A percentile compares a stretch with the other conserved stretches of the same genome.
Evolutionary conservation across 169 alveolate genomes (phyloP).

Genomic region (Plasmodium sp.): DNA sequence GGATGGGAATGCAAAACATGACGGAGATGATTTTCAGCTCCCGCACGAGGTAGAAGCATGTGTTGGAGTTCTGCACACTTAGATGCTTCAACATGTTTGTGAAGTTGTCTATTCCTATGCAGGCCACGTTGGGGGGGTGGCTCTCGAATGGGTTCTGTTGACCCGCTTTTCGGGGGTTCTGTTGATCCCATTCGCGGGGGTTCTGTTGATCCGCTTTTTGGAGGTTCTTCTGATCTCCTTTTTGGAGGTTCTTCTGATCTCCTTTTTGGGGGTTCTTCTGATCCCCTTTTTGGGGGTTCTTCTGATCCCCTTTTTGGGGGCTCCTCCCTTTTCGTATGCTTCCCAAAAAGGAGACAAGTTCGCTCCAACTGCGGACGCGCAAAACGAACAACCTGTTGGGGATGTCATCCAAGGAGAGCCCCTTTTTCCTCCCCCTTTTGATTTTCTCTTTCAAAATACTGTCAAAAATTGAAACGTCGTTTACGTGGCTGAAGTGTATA

Average conservation of each 20-base stretch:
- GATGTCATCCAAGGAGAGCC: not conserved
- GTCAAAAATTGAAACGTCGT: constrained; percentile 16
- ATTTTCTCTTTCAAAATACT: constrained; percentile 23
- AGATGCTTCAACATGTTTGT: constrained; percentile 25
- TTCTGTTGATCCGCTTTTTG: no score
- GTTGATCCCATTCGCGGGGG: no score
- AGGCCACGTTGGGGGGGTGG: not conserved
- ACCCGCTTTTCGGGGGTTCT: no score
- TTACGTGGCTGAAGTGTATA: constrained; percentile 37
- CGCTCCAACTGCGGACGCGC: constrained; percentile 11
- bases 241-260: no score
- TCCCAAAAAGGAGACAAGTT: constrained; percentile 17
- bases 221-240: no score
- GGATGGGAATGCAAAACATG: constrained; percentile 8
- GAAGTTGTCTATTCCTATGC: constrained; percentile 45
- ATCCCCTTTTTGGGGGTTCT: not conserved
- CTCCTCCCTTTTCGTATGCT: not conserved
- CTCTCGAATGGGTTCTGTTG: not conserved
- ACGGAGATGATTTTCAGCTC: constrained; percentile 19
- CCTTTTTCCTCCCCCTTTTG: not conserved
- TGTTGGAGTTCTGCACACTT: not conserved
- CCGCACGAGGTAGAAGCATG: constrained; percentile 25
- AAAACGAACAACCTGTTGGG: constrained; percentile 18
- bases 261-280: no score
- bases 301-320: not conserved